phyloP scores from a whole-genome alignment of 2,329 filamentous ascomycete genomes.

The Escovopsis sp. region DNA sequence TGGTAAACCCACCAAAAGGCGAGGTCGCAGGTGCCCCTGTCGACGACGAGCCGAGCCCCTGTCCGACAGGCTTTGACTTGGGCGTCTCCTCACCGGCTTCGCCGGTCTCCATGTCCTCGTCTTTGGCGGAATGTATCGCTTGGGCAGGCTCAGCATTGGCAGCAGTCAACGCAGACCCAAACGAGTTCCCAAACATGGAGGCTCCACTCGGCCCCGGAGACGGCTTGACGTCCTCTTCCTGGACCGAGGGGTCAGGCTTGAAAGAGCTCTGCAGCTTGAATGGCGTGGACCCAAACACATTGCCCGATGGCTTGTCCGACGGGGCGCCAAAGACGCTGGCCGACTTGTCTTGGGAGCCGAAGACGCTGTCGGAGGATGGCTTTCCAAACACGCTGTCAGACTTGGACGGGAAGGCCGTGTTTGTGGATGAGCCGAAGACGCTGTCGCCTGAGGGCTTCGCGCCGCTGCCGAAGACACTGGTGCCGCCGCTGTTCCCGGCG shows the following conservation, averaged over 20 bases:
- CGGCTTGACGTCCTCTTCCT: constrained; percentile 41
- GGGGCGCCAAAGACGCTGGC: constrained; percentile 10
- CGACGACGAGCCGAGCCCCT: constrained; percentile 25
- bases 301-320: constrained; percentile 15
- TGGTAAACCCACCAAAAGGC: constrained; percentile 25
- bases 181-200: constrained; percentile 44
- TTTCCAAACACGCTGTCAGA: too few species aligned
- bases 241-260: constrained; percentile 44
- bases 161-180: constrained; percentile 42
- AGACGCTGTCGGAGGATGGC: constrained; percentile 9
- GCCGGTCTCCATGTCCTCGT: constrained; percentile 36
- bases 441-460: constrained; percentile 22
- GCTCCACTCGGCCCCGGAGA: constrained; percentile 21
- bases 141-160: constrained; percentile 22
- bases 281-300: constrained; percentile 32
- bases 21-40: constrained; percentile 37
- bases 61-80: constrained; percentile 19
- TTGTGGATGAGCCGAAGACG: constrained; percentile 16
- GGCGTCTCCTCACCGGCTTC: constrained; percentile 20
- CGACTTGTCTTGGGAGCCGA: constrained; percentile 40
- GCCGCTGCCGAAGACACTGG: constrained; percentile 22
- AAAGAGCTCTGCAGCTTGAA: constrained; percentile 58
- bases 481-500: constrained; percentile 18
- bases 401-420: constrained; percentile 39
- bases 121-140: constrained; percentile 24